Evolutionary conservation across 768 basidiomycete species (phyloP).

Genomic region (Lentinus tigrinus): DNA sequence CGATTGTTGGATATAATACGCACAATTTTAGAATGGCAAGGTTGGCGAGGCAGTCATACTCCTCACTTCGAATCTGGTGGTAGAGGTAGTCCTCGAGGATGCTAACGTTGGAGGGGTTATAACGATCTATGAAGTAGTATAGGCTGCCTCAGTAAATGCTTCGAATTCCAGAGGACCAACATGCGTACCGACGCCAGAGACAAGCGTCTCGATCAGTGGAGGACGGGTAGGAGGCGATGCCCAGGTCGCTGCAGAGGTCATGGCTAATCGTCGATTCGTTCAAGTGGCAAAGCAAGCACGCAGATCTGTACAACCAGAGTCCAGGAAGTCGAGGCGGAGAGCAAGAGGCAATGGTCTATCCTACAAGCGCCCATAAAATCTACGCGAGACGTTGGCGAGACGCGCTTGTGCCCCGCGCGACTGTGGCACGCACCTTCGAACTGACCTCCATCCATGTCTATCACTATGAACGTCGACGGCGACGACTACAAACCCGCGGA

Average conservation of each 20-base stretch:
- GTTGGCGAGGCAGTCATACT: constrained; percentile 95
- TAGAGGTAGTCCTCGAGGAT: constrained; percentile 97
- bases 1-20: constrained; percentile 21
- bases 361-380: constrained; percentile 13
- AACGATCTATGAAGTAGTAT: constrained; percentile 67
- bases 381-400: not conserved
- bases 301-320: not conserved
- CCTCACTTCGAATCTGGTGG: constrained; percentile 86
- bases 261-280: not conserved
- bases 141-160: not conserved
- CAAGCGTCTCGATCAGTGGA: constrained; percentile 86
- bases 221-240: constrained; percentile 74
- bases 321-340: not conserved
- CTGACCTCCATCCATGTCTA: not conserved
- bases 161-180: not conserved
- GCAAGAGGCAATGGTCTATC: not conserved
- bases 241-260: constrained; percentile 56
- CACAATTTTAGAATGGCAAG: constrained; percentile 92
- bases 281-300: too few relatives aligned
- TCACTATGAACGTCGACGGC: constrained; percentile 16
- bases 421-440: too few relatives aligned
- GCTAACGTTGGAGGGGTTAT: constrained; percentile 91
- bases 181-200: constrained; percentile 81
- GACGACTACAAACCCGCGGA: constrained; percentile 5
- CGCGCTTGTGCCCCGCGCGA: too few relatives aligned